Base-by-base conservation (phyloP, 768 basidiomycete species). In the Fomitopsis serialis region DNA sequence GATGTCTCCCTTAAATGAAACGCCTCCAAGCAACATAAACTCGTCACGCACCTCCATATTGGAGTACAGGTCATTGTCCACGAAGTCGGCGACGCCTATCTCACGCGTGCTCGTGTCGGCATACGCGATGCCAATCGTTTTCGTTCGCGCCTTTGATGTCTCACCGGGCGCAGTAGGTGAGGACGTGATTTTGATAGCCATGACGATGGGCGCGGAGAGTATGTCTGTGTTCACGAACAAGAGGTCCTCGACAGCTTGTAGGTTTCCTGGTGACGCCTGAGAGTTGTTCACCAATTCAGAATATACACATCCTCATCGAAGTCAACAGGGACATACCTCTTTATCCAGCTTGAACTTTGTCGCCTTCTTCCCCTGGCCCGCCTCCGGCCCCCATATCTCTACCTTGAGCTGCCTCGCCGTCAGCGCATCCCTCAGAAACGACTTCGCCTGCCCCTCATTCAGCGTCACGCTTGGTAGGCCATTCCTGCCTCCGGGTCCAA, bases 11-110 rank as follows among this genome's bases (percentile, higher is more conserved):
- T n/a, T n/a, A n/a, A n/a, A n/a, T n/a, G n/a, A n/a, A n/a, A n/a
- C n/a, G n/a, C n/a, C n/a, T n/a, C n/a, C n/a, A n/a, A n/a, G n/a
- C n/a, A n/a, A n/a, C 3, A 52, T 21, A 21, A 5, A 40, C 37
- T 15, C 9, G 50, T 23, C 11, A 22, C 42, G 40, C 54, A 92
- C 96, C 78, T 99, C 96, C 2, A 88, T 85, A 62, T 98, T 99
- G 0, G 92, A 94, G 69, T 95, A 98, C 15, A 93, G 73, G 55
- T 98, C 97, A 60, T 94, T 96, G 69, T 99, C 97, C 8, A 85
- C 81, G 61, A 92, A 98, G 56, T 98, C 93, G 12, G 89, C 78
- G 0, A 95, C 87, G 0, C 97, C 97, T 4, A 99, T 76, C 62
- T 89, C 81, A 21, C 92, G 82, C 7, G 83, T 74, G 55, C 86